Conservation (phyloP, 2,329 filamentous ascomycete species). For the Trichophyton equinum region DNA sequence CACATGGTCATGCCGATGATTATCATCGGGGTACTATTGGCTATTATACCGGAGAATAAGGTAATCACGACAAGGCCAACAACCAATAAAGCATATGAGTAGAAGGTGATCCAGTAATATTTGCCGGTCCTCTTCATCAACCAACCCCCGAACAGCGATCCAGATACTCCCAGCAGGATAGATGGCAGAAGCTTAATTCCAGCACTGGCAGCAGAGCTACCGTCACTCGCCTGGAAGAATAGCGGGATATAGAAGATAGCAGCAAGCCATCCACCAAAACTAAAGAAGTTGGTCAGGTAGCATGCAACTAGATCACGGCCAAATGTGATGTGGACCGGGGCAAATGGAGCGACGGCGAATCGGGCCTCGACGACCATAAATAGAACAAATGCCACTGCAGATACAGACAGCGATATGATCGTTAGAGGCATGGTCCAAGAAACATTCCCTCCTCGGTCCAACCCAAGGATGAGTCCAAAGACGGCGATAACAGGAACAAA, state of each 20-base stretch:
- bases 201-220: conserved; percentile 49
- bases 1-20: conserved; percentile 45
- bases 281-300: conserved; percentile 62
- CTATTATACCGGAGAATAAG: conserved; percentile 44
- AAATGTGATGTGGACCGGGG: conserved; percentile 61
- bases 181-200: conserved; percentile 55
- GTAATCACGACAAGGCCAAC: conserved; percentile 45
- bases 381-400: conserved; percentile 47
- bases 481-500: conserved; percentile 53
- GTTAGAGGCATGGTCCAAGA: conserved; percentile 52
- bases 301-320: conserved; percentile 52
- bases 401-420: conserved; percentile 44
- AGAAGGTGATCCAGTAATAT: conserved; percentile 57
- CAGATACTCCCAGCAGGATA: conserved; percentile 49
- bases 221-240: conserved; percentile 62
- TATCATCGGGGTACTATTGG: conserved; percentile 40
- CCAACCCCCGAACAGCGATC: conserved; percentile 52
- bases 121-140: conserved; percentile 58
- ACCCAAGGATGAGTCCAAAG: conserved; percentile 51
- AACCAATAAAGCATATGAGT: conserved; percentile 42
- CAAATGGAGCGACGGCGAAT: conserved; percentile 58
- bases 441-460: conserved; percentile 61
- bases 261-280: conserved; percentile 48
- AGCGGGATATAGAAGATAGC: conserved; percentile 62
- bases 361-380: conserved; percentile 59